Base-by-base conservation (phyloP, 805 yeast species). In the Lipomyces oligophaga region DNA sequence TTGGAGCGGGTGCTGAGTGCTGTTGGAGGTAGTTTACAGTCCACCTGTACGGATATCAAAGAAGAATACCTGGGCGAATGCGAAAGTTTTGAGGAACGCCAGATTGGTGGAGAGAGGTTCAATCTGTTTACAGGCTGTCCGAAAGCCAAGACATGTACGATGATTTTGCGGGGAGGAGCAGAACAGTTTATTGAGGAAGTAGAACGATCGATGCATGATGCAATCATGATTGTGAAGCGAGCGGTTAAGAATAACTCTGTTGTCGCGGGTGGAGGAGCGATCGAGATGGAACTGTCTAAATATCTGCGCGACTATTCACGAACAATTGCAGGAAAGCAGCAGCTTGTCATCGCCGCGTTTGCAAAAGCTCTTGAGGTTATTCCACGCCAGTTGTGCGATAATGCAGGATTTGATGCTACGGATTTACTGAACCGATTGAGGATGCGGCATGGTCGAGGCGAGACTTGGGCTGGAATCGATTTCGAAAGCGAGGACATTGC, bases 201-300 rank as follows among this genome's bases (percentile, higher is more conserved):
- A 21, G 98, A 93, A 67, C 79, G 98, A 69, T 90, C 97, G 1
- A 74, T 93, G 58, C 97, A 93, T 63, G 99, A 93, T 70, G 98
- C 98, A 41, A 87, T 93, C 41, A 90, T 90, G 98, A 89, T 93
- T 65, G 97, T 90, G 37, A 90, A 89, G 70, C 78, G 98, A 60
- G 94, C 97, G 1, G 79, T 93, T 34, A 81, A 85, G 62, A 89
- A 89, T 64, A 83, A 81, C 62, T 71, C 78, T 24, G 80, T 93
- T 57, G 98, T 93, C 47, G 97, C 96, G 11, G 99, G 99, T 53
- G 99, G 99, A 56, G 99, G 99, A 55, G 99, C 99, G 28, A 83
- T 88, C 55, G 98, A 93, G 69, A 93, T 93, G 98, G 97, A 93
- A 64, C 63, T 93, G 33, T 88, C 97, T 31, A 86, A 80, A 65